These are phyloP conservation scores for Beauveria sp. DNA, from an alignment of 2,329 filamentous ascomycete genomes.

Conservation along the genomic window DNA sequence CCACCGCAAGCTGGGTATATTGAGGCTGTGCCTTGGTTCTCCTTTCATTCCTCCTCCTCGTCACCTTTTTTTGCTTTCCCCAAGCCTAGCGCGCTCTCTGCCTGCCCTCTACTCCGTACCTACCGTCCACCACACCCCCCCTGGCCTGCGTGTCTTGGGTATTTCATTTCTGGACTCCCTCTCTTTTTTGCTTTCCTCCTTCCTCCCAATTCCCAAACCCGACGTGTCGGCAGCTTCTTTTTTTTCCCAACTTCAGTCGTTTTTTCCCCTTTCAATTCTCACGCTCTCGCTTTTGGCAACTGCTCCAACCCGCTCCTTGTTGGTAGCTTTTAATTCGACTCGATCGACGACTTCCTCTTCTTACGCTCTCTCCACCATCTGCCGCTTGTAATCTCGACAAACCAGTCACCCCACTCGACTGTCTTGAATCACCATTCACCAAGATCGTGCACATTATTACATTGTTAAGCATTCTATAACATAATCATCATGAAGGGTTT, in stretches of 20 bases:
- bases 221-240: slow-evolving; percentile 14
- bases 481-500: slow-evolving; percentile 40
- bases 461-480: slow-evolving; percentile 6
- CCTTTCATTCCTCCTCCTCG: neutral
- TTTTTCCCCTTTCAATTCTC: slow-evolving; percentile 13
- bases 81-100: neutral
- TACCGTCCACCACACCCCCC: neutral
- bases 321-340: slow-evolving; percentile 21
- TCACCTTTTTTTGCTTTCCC: too few species aligned
- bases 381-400: slow-evolving; percentile 10
- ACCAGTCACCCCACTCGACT: slow-evolving; percentile 11
- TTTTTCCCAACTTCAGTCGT: slow-evolving; percentile 12
- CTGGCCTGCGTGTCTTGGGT: neutral
- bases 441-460: neutral
- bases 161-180: slow-evolving; percentile 6
- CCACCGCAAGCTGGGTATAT: neutral
- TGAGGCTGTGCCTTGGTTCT: slow-evolving; percentile 3
- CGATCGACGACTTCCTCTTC: slow-evolving; percentile 12
- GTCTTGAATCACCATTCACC: slow-evolving; percentile 3
- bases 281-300: slow-evolving; percentile 8
- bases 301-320: slow-evolving; percentile 29
- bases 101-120: neutral
- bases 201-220: slow-evolving; percentile 6
- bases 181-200: slow-evolving; percentile 12
- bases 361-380: slow-evolving; percentile 14